Evolutionary conservation across 2,329 filamentous ascomycete species (phyloP), one percentile per base, ranked within the genome.

Genomic region (Fusarium euwallaceae): DNA sequence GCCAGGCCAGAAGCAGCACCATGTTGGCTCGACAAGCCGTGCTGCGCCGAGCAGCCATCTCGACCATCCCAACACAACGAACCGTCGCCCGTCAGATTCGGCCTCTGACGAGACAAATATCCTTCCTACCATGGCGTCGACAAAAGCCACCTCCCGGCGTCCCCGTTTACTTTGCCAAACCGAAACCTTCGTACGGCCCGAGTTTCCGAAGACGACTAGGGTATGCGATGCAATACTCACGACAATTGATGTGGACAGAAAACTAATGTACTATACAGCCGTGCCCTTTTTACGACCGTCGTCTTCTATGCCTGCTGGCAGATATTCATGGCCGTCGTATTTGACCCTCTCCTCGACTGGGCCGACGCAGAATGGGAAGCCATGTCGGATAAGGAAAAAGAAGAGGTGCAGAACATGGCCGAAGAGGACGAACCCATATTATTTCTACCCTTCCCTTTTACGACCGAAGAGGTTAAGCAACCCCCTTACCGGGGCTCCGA

Each of bases 391-490:
- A 83, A 87, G 53, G 86, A 88, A 76, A 85, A 82, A 69, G 79
- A 83, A 65, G 82, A 83, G 58, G 74, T 84, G 39, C 80, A 84
- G 45, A 81, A 84, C 7, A 80, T 84, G 16, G 83, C 85, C 2
- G 84, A 86, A 3, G 83, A 86, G 4, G 83, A 84, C 16, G 84
- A 87, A 20, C 81, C 86, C 2, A 73, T 87, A 16, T 22, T 86
- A 6, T 93, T 93, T 70, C 86, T 93, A 9, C 90, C 92, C 0
- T 88, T 93, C 62, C 90, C 90, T 4, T 90, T 90, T 51, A 90
- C 89, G 3, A 89, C 86, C 1, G 86, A 85, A 60, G 74, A 84
- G 67, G 81, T 90, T 20, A 82, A 85, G 17, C 85, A 87, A 34
- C 78, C 81, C 34, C 88, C 87, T 3, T 92, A 91, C 78, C 85